A percentile compares a stretch with the other conserved stretches of the same genome.
These are phyloP conservation scores for Miamiensis avidus DNA, from an alignment of 169 alveolate genomes.

Conservation along the genomic window DNA sequence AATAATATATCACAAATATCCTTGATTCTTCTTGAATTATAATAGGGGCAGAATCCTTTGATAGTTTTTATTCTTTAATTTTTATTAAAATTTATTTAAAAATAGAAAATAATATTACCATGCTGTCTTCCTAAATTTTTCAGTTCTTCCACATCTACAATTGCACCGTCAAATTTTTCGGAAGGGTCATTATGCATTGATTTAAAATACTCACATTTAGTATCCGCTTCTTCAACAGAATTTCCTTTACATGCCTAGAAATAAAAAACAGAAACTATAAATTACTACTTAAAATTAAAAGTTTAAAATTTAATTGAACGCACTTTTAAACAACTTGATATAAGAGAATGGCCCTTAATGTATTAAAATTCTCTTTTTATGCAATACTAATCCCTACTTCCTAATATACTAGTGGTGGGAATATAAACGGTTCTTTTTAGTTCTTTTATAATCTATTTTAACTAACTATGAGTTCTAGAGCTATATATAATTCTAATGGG, in stretches of 20 bases:
- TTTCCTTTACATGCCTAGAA: background rate
- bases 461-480: conserved; percentile 81
- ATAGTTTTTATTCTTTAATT: conserved; percentile 48
- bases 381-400: conserved; percentile 61
- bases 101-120: background rate
- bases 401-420: conserved; percentile 57
- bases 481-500: conserved; percentile 59
- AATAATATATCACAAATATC: conserved; percentile 66
- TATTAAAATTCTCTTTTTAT: conserved; percentile 34
- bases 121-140: background rate
- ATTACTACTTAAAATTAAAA: background rate
- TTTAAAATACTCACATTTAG: background rate
- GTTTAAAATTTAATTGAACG: background rate
- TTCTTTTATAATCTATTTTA: conserved; percentile 68
- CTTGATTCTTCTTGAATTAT: conserved; percentile 56
- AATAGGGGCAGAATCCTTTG: conserved; percentile 72
- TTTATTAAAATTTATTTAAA: background rate
- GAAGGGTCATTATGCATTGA: background rate
- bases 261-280: background rate
- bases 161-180: background rate
- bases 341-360: conserved; percentile 6
- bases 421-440: conserved; percentile 63
- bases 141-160: background rate
- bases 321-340: conserved; percentile 10
- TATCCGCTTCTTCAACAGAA: background rate